Base-by-base conservation (phyloP, 2,329 filamentous ascomycete species). In the Claviceps sorghi region DNA sequence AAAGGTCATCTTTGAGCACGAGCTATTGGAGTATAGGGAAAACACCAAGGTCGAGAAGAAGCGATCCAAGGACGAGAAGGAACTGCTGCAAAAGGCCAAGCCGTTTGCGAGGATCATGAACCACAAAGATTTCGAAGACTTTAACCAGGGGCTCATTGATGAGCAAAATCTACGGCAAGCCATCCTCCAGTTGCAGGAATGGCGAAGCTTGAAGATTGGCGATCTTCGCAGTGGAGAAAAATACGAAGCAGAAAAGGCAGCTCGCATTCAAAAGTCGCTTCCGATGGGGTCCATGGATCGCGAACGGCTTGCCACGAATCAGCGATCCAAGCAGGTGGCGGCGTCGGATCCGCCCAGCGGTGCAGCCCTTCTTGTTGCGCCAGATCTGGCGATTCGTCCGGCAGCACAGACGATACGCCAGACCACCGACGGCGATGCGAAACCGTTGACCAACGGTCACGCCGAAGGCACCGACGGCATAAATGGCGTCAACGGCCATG, bases 91-190 rank as follows among this genome's bases (percentile, higher is more conserved):
- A 69, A 95, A 95, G 65, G 86, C 89, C 5, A 98, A 98, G 62
- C 93, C 93, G 0, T 96, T 96, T 62, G 91, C 89, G 2, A 81
- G 91, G 43, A 94, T 97, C 80, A 96, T 97, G 91, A 95, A 91
- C 61, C 84, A 85, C 60, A 77, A 84, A 47, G 93, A 98, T 65
- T 97, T 95, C 62, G 86, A 94, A 57, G 80, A 83, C 11, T 83
- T 97, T 59, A 86, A 84, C 58, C 83, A 88, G 55, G 90, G 89
- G 1, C 72, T 98, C 0, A 79, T 95, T 47, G 90, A 95, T 61
- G 93, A 98, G 67, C 80, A 93, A 57, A 95, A 95, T 59, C 73
- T 98, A 19, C 82, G 93, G 2, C 83, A 94, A 62, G 93, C 93
- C 40, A 95, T 98, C 54, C 58, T 78, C 0, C 91, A 97, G 65